Base-by-base conservation (phyloP, 2,329 filamentous ascomycete genomes). In the Fusarium heterosporum region DNA sequence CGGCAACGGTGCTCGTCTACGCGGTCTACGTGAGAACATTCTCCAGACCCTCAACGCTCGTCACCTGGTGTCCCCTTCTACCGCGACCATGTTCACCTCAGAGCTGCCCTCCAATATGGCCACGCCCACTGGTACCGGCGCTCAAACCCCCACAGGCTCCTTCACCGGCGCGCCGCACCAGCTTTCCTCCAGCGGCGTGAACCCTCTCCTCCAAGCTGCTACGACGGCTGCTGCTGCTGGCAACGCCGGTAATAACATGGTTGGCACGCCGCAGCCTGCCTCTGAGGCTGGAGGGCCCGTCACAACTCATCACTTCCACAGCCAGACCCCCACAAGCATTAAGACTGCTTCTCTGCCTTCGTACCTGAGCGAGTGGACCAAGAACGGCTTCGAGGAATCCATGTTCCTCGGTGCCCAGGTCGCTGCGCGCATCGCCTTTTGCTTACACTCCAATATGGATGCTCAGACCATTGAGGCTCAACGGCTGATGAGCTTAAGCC, bases 21-120 rank as follows among this genome's bases (percentile, higher is more conserved):
- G 83, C 81, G 93, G 96, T 7, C 95, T 99, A 77, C 94, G 92
- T 69, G 93, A 97, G 72, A 93, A 95, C 69, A 89, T 99, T 46
- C 78, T 98, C 36, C 86, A 91, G 72, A 93, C 89, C 0, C 86
- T 99, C 34, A 87, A 87, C 36, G 86, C 90, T 47, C 93, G 94
- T 68, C 96, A 97, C 77, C 86, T 97, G 53, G 89, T 99, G 69
- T 97, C 94, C 3, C 96, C 96, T 1, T 94, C 91, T 28, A 95
- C 93, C 2, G 93, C 93, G 49, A 97, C 94, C 40, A 98, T 98
- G 74, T 98, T 98, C 84, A 97, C 94, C 34, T 97, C 93, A 22
- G 96, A 99, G 78, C 89, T 98, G 36, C 96, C 96, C 9, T 97
- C 93, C 10, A 95, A 96, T 79, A 87, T 97, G 75, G 93, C 92